These are phyloP conservation scores for Erysimum cheiri DNA, from an alignment of 441 rosid genomes.

Conservation along the genomic window DNA sequence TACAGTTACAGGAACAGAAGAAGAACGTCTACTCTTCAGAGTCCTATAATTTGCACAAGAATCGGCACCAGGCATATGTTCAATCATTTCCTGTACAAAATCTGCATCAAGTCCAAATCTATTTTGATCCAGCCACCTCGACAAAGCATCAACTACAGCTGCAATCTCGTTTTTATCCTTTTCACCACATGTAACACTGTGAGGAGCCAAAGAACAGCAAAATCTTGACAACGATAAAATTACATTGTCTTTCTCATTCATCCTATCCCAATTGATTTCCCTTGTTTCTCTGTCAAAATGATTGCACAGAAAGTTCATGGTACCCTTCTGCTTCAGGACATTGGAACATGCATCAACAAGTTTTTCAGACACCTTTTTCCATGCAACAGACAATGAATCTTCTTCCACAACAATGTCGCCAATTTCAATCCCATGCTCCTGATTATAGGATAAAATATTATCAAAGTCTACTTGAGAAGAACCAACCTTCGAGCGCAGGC, in stretches of 20 bases:
- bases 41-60: conserved; percentile 72
- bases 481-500: conserved; percentile 45
- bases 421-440: conserved; percentile 57
- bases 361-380: conserved; percentile 74
- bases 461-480: conserved; percentile 45
- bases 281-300: conserved; percentile 59
- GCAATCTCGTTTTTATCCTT: conserved; percentile 55
- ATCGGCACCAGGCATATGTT: conserved; percentile 75
- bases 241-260: conserved; percentile 50
- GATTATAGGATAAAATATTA: conserved; percentile 37
- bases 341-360: conserved; percentile 65
- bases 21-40: conserved; percentile 62
- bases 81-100: conserved; percentile 92
- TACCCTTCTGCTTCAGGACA: conserved; percentile 51
- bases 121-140: conserved; percentile 84
- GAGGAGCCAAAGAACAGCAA: conserved; percentile 57
- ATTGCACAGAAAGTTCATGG: conserved; percentile 65
- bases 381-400: conserved; percentile 70
- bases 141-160: conserved; percentile 52
- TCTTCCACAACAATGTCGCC: conserved; percentile 88
- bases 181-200: conserved; percentile 46
- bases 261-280: conserved; percentile 48
- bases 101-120: conserved; percentile 94
- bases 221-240: conserved; percentile 62
- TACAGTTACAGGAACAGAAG: conserved; percentile 57